These are phyloP conservation scores for Barnettozyma botsteinii DNA, from an alignment of 805 yeast genomes.

Conservation along the genomic window DNA sequence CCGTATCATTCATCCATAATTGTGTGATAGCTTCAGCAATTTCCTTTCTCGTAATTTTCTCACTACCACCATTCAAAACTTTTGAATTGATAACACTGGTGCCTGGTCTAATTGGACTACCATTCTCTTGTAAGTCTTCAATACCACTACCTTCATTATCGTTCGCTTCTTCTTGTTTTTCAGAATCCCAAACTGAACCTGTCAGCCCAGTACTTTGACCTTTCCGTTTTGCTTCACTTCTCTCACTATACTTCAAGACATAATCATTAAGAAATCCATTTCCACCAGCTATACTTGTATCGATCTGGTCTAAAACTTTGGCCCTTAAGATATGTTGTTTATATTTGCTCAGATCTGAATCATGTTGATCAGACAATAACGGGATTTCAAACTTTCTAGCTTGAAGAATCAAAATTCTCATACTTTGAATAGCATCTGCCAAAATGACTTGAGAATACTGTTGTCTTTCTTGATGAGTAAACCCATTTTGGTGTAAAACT, in stretches of 20 bases:
- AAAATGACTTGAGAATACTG: constrained; percentile 86
- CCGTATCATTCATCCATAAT: constrained; percentile 68
- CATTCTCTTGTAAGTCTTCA: too few species aligned
- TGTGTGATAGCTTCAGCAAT: constrained; percentile 65
- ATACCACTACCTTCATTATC: constrained; percentile 1
- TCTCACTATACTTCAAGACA: constrained; percentile 54
- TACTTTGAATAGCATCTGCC: constrained; percentile 84
- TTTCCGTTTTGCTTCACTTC: constrained; percentile 45
- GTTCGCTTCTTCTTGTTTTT: constrained; percentile 10
- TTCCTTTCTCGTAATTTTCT: constrained; percentile 33
- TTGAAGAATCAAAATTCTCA: constrained; percentile 73
- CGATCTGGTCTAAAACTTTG: constrained; percentile 55
- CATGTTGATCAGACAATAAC: constrained; percentile 58
- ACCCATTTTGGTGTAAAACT: constrained; percentile 80
- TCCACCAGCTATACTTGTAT: constrained; percentile 64
- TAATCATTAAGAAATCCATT: constrained; percentile 56
- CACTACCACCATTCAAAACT: constrained; percentile 9
- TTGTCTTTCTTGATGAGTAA: constrained; percentile 67
- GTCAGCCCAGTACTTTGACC: constrained; percentile 51
- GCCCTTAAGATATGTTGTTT: constrained; percentile 49
- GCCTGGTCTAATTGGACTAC: constrained; percentile 20
- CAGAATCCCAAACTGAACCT: constrained; percentile 25
- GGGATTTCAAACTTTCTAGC: constrained; percentile 61
- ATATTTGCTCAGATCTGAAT: constrained; percentile 38
- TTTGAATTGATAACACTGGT: constrained; percentile 18